phyloP scores from a whole-genome alignment of 371 early-diverging fungal species.

The Furculomyces boomerangus region DNA sequence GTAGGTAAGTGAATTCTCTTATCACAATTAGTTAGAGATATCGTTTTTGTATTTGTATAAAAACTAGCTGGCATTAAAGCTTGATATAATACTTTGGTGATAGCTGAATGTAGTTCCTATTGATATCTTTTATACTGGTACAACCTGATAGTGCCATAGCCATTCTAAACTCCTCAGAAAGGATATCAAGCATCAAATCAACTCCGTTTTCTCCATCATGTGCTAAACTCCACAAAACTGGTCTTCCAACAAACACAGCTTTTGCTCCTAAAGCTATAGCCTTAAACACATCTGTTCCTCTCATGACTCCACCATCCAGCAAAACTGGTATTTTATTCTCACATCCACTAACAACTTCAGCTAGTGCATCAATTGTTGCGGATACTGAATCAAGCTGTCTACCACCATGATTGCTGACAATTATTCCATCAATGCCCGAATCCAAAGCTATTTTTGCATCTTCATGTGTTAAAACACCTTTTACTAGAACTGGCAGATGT shows the following conservation, averaged over 20 bases:
- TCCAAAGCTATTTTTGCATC: slow-evolving; percentile 76
- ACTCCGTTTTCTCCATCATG: slow-evolving; percentile 23
- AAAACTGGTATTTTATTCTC: slow-evolving; percentile 49
- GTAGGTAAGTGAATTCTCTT: too few species aligned
- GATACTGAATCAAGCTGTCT: slow-evolving; percentile 76
- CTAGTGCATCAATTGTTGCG: slow-evolving; percentile 62
- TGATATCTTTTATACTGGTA: slow-evolving; percentile 10
- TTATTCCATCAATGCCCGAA: slow-evolving; percentile 59
- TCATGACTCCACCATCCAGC: slow-evolving; percentile 80
- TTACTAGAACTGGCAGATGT: slow-evolving; percentile 69
- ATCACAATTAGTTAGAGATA: too few species aligned
- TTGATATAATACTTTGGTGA: neutral
- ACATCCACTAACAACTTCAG: slow-evolving; percentile 57
- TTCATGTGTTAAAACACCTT: slow-evolving; percentile 79
- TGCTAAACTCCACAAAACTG: slow-evolving; percentile 39
- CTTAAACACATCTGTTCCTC: slow-evolving; percentile 83
- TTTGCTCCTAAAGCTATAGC: slow-evolving; percentile 86
- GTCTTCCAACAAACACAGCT: slow-evolving; percentile 84
- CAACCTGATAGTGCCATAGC: slow-evolving; percentile 44
- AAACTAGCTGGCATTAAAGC: neutral
- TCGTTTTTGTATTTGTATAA: too few species aligned
- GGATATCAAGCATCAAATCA: slow-evolving; percentile 14
- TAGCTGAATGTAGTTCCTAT: slow-evolving; percentile 7
- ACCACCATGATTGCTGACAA: slow-evolving; percentile 92
- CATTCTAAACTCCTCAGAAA: slow-evolving; percentile 44